Conservation (phyloP, 768 basidiomycete genomes). For the Leucocoprinus birnbaumii region DNA sequence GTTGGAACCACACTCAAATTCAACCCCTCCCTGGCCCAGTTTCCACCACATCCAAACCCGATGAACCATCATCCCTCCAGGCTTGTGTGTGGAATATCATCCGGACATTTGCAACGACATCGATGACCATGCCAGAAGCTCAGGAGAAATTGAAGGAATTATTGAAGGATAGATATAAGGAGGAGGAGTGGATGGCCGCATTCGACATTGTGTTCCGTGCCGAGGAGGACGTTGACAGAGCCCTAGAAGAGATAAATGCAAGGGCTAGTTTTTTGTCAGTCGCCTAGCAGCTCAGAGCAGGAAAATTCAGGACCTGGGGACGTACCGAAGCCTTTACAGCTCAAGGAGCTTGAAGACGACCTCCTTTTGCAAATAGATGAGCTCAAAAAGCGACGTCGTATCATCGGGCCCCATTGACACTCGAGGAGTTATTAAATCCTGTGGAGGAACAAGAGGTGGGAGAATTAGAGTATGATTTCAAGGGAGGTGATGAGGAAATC, state of each 20-base stretch:
- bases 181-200: constrained; percentile 11
- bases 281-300: background rate
- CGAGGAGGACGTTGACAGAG: constrained; percentile 6
- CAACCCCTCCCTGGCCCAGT: too few species aligned
- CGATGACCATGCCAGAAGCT: background rate
- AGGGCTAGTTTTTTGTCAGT: background rate
- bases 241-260: constrained; percentile 8
- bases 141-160: background rate
- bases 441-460: background rate
- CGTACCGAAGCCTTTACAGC: background rate
- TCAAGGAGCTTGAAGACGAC: background rate
- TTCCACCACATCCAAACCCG: too few species aligned
- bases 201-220: constrained; percentile 15
- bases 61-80: too few species aligned
- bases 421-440: background rate
- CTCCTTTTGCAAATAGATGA: background rate
- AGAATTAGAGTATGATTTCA: background rate
- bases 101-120: background rate
- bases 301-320: too few species aligned
- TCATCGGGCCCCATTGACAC: background rate
- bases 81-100: background rate
- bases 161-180: constrained; percentile 9
- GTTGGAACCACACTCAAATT: too few species aligned
- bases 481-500: background rate
- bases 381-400: background rate